Percentiles rank a stretch among this genome's conserved stretches.
Evolutionary conservation across 257 asterid species (phyloP).

Genomic region (Agastache rugosa): DNA sequence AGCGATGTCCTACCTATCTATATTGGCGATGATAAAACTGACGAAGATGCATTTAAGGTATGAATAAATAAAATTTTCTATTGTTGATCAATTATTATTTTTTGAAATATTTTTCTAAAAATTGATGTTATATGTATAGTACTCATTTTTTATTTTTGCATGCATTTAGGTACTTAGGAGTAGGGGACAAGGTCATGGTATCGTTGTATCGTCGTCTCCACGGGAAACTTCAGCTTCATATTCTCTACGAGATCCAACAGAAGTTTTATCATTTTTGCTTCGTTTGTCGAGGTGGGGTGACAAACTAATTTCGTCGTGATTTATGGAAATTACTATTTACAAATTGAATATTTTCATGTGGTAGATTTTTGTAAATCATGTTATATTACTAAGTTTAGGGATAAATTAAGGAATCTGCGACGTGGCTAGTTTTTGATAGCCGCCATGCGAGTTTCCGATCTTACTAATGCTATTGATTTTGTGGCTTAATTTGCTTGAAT

Average conservation of each 20-base stretch:
- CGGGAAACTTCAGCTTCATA: constrained; percentile 66
- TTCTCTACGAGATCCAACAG: constrained; percentile 66
- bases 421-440: constrained; percentile 43
- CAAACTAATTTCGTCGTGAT: background rate
- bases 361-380: constrained; percentile 17
- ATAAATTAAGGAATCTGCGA: constrained; percentile 24
- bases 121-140: too few relatives aligned
- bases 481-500: background rate
- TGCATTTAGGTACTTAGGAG: constrained; percentile 54
- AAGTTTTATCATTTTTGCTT: constrained; percentile 59
- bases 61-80: background rate
- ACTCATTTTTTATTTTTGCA: background rate
- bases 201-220: constrained; percentile 66
- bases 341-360: background rate
- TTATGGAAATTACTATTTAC: too few relatives aligned
- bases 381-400: background rate
- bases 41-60: constrained; percentile 92
- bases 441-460: constrained; percentile 28
- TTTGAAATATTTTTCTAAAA: background rate
- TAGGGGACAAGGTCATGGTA: constrained; percentile 60
- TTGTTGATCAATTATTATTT: background rate
- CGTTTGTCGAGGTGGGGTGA: constrained; percentile 59
- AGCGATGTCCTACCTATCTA: constrained; percentile 62
- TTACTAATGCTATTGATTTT: background rate
- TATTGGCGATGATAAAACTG: constrained; percentile 82